phyloP scores from a whole-genome alignment of 371 early-diverging fungal genomes.

The Quaeritorhiza haematococci region DNA sequence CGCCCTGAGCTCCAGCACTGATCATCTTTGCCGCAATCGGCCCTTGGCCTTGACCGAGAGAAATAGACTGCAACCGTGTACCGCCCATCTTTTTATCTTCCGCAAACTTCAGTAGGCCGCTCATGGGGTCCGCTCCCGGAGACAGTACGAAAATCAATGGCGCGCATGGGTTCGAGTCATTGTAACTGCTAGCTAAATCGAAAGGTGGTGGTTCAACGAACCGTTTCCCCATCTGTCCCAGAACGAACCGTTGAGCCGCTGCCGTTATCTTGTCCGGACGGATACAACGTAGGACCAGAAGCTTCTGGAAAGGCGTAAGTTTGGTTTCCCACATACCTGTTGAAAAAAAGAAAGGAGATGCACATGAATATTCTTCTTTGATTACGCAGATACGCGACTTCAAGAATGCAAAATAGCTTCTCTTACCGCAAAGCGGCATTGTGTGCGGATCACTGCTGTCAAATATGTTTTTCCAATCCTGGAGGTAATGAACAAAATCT shows the following conservation, averaged over 20 bases:
- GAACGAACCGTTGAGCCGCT: conserved; percentile 35
- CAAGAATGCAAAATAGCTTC: neutral
- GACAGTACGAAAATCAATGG: conserved; percentile 51
- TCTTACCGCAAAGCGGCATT: conserved; percentile 33
- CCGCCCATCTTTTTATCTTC: conserved; percentile 47
- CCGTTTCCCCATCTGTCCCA: conserved; percentile 39
- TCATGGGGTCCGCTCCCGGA: conserved; percentile 54
- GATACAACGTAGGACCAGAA: conserved; percentile 39
- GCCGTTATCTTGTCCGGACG: conserved; percentile 45
- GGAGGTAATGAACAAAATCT: conserved; percentile 23
- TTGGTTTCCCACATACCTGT: conserved; percentile 32
- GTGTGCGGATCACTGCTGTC: conserved; percentile 41
- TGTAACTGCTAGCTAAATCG: conserved; percentile 45
- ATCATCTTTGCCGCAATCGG: conserved; percentile 51
- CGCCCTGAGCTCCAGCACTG: conserved; percentile 30
- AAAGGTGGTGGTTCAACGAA: conserved; percentile 54
- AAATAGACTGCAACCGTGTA: conserved; percentile 39
- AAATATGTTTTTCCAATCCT: conserved; percentile 41
- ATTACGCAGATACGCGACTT: neutral
- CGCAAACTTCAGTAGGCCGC: conserved; percentile 41
- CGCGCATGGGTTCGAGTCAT: conserved; percentile 35
- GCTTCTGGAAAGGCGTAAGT: conserved; percentile 37
- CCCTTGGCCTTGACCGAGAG: conserved; percentile 52
- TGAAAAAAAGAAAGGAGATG: neutral
- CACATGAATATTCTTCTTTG: conserved; percentile 13